phyloP scores from a whole-genome alignment of 257 asterid species.

The Verbena officinalis region DNA sequence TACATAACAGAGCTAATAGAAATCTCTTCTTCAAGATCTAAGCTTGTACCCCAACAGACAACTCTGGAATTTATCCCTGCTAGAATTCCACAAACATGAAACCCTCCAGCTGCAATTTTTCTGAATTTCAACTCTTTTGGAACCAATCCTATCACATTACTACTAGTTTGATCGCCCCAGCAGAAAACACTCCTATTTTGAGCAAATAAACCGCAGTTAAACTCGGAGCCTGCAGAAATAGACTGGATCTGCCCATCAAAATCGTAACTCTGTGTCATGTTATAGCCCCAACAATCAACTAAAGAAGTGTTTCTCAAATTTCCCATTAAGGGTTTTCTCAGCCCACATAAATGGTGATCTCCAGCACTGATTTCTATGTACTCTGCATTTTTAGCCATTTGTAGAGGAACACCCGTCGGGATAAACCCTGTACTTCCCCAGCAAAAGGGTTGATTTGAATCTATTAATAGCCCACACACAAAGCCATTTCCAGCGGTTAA shows the following conservation, averaged over 20 bases:
- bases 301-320: slow-evolving; percentile 58
- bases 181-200: slow-evolving; percentile 77
- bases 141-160: slow-evolving; percentile 54
- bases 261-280: slow-evolving; percentile 67
- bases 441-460: slow-evolving; percentile 69
- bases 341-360: slow-evolving; percentile 84
- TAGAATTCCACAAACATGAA: slow-evolving; percentile 86
- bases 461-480: slow-evolving; percentile 73
- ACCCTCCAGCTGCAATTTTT: slow-evolving; percentile 89
- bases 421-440: slow-evolving; percentile 80
- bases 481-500: slow-evolving; percentile 82
- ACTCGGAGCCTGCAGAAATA: slow-evolving; percentile 86
- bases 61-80: slow-evolving; percentile 59
- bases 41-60: slow-evolving; percentile 79
- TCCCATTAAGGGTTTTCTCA: slow-evolving; percentile 77
- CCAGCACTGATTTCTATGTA: slow-evolving; percentile 88
- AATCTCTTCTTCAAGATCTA: slow-evolving; percentile 56
- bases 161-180: slow-evolving; percentile 87
- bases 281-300: slow-evolving; percentile 96
- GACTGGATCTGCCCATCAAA: slow-evolving; percentile 83
- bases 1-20: slow-evolving; percentile 36
- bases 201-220: slow-evolving; percentile 75
- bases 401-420: slow-evolving; percentile 64
- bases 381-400: slow-evolving; percentile 47
- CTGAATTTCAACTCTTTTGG: slow-evolving; percentile 57